phyloP scores from a whole-genome alignment of 2,329 filamentous ascomycete genomes.

The Kalmusia sp. region DNA sequence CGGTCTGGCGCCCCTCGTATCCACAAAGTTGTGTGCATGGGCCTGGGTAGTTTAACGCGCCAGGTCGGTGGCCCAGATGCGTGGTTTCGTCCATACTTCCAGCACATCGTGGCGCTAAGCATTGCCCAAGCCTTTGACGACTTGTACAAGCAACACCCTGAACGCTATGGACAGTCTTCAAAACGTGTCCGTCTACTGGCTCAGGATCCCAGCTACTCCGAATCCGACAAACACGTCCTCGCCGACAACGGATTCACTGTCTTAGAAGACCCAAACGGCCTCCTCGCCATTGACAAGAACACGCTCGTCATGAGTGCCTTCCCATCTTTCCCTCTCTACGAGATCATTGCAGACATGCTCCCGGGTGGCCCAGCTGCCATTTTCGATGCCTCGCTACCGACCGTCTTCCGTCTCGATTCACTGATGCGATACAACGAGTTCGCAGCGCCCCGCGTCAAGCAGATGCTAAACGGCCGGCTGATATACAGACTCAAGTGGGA shows the following conservation, averaged over 20 bases:
- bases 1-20: conserved; percentile 1
- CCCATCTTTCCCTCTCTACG: conserved; percentile 4
- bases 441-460: background rate
- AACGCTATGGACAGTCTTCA: background rate
- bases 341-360: conserved; percentile 6
- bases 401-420: background rate
- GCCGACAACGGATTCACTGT: conserved; percentile 4
- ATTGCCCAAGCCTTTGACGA: conserved; percentile 4
- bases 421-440: conserved; percentile 5
- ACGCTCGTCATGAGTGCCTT: conserved; percentile 8
- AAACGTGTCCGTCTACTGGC: background rate
- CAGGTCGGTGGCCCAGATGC: background rate
- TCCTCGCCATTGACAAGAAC: background rate
- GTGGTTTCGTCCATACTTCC: conserved; percentile 1
- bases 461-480: background rate
- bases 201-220: conserved; percentile 3
- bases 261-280: conserved; percentile 3
- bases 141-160: background rate
- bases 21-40: conserved; percentile 4
- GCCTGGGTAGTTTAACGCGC: conserved; percentile 2
- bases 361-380: conserved; percentile 3
- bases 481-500: background rate
- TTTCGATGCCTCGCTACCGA: conserved; percentile 4
- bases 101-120: conserved; percentile 4
- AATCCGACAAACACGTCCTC: conserved; percentile 4